Percentiles rank a stretch among this genome's conserved stretches.
These are phyloP conservation scores for Cytidiella melzeri DNA, from an alignment of 768 basidiomycete genomes.

Conservation along the genomic window DNA sequence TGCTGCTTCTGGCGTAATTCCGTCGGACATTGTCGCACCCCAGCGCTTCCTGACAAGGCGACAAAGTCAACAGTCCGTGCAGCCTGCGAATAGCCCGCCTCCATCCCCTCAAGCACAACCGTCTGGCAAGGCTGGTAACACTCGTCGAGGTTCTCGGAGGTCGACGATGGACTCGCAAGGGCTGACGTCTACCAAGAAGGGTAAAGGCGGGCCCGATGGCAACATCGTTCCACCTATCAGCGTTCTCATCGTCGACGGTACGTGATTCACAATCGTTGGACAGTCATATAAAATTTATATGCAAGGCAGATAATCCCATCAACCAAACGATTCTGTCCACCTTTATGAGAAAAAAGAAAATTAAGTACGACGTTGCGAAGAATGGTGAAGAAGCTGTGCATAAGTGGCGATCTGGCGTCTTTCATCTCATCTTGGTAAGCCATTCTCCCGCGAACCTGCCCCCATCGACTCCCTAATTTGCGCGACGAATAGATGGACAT, in stretches of 20 bases:
- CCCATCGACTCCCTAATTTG: background rate
- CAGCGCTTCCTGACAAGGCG: constrained; percentile 7
- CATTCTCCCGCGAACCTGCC: constrained; percentile 1
- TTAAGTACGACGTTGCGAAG: constrained; percentile 90
- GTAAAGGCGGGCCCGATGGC: constrained; percentile 47
- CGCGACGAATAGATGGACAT: constrained; percentile 84
- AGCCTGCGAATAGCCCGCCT: constrained; percentile 14
- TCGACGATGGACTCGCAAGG: constrained; percentile 24
- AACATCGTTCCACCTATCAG: constrained; percentile 94
- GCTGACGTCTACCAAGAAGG: constrained; percentile 37
- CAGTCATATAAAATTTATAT: background rate
- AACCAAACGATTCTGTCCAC: constrained; percentile 97
- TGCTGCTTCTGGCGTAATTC: background rate
- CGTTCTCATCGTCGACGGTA: constrained; percentile 96
- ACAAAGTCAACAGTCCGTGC: constrained; percentile 11
- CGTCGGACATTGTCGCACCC: background rate
- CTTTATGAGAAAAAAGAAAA: constrained; percentile 93
- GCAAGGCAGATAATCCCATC: constrained; percentile 83
- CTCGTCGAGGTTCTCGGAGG: constrained; percentile 29
- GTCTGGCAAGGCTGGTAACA: constrained; percentile 18
- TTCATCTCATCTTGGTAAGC: constrained; percentile 92
- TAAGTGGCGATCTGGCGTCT: constrained; percentile 89
- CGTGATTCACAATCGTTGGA: constrained; percentile 24
- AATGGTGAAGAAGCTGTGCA: constrained; percentile 94
- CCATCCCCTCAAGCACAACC: constrained; percentile 22